These are phyloP conservation scores for Chamaenerion angustifolium DNA, from an alignment of 345 rosid species.

Conservation along the genomic window DNA sequence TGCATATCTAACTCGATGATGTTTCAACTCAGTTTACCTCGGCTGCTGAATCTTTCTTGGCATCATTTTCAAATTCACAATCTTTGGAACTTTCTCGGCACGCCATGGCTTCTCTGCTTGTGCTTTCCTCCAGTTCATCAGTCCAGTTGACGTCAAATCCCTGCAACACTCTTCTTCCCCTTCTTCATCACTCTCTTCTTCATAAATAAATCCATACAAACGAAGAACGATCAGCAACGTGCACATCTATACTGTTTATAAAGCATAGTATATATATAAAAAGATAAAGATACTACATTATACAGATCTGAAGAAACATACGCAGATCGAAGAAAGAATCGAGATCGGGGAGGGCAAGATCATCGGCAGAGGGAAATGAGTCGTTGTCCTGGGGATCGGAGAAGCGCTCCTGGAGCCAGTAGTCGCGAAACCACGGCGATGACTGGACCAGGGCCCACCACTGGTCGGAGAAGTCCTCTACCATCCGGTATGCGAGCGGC, in stretches of 20 bases:
- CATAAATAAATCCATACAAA: background rate
- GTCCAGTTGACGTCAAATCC: conserved; percentile 27
- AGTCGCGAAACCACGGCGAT: conserved; percentile 53
- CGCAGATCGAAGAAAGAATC: conserved; percentile 11
- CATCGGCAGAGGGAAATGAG: no score
- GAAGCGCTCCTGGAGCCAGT: conserved; percentile 55
- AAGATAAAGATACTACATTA: no score
- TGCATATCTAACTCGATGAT: background rate
- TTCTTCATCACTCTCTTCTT: no score
- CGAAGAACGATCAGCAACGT: background rate
- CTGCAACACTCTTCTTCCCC: conserved; percentile 7
- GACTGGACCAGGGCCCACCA: conserved; percentile 60
- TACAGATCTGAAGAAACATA: background rate
- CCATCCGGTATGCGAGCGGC: conserved; percentile 40
- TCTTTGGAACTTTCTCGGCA: conserved; percentile 36
- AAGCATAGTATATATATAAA: no score
- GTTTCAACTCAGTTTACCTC: conserved; percentile 13
- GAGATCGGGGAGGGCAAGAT: conserved; percentile 5
- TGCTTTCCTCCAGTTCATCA: conserved; percentile 25
- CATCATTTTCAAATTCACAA: conserved; percentile 37
- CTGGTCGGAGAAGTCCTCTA: conserved; percentile 62
- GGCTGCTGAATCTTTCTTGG: conserved; percentile 64
- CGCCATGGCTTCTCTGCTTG: conserved; percentile 20
- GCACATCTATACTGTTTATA: no score
- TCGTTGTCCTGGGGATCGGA: conserved; percentile 21